phyloP scores from a whole-genome alignment of 495 filamentous ascomycete genomes.

The Daldinia decipiens region DNA sequence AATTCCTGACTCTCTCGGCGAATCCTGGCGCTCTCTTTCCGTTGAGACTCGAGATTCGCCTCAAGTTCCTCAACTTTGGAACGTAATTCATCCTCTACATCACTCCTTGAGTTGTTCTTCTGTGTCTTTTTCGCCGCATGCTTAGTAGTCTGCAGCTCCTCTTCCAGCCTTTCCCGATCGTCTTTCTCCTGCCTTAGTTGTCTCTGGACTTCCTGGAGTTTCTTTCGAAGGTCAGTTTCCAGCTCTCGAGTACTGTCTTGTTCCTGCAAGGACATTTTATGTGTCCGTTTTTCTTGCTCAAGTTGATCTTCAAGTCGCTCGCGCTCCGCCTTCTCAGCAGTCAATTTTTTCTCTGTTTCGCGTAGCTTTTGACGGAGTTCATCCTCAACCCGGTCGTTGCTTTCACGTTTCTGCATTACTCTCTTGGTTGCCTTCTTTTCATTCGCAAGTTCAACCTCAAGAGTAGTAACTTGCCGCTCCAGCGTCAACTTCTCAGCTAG shows the following conservation, averaged over 20 bases:
- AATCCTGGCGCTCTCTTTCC: conserved; percentile 53
- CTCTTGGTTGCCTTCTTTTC: conserved; percentile 76
- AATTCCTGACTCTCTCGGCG: conserved; percentile 53
- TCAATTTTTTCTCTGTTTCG: conserved; percentile 61
- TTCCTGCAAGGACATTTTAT: conserved; percentile 38
- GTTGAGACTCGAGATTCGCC: conserved; percentile 54
- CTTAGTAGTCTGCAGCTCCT: conserved; percentile 49
- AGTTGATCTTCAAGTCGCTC: conserved; percentile 52
- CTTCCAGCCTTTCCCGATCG: conserved; percentile 49
- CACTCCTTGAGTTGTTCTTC: conserved; percentile 31
- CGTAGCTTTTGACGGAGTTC: conserved; percentile 59
- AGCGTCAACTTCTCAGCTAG: conserved; percentile 79
- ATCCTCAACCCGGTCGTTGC: conserved; percentile 53
- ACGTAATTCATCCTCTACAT: conserved; percentile 33
- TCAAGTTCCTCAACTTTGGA: conserved; percentile 49
- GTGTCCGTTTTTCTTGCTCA: conserved; percentile 46
- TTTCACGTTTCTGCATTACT: conserved; percentile 62
- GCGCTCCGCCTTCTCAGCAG: conserved; percentile 61
- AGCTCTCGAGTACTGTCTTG: conserved; percentile 41
- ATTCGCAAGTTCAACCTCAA: conserved; percentile 82
- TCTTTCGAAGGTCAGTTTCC: conserved; percentile 49
- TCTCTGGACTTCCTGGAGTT: conserved; percentile 43
- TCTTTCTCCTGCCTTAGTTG: conserved; percentile 52
- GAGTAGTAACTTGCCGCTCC: conserved; percentile 74
- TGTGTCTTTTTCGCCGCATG: conserved; percentile 54